Evolutionary conservation across 2,329 filamentous ascomycete genomes (phyloP).

Genomic region (Exophiala viscosa): DNA sequence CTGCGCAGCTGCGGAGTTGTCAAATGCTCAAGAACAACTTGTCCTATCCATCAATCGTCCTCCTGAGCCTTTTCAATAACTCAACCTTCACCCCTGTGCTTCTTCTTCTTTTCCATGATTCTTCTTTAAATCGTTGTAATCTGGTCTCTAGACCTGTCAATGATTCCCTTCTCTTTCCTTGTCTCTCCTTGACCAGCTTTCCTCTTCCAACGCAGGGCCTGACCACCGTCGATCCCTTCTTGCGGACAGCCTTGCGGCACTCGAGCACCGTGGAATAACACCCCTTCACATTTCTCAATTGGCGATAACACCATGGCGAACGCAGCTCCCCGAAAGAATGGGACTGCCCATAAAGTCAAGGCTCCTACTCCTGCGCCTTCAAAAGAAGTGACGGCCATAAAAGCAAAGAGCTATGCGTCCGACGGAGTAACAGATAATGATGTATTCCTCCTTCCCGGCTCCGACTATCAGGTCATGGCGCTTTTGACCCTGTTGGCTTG

Average conservation of each 20-base stretch:
- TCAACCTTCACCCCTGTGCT: slow-evolving; percentile 29
- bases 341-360: slow-evolving; percentile 8
- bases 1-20: slow-evolving; percentile 27
- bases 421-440: slow-evolving; percentile 74
- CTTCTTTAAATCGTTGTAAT: slow-evolving; percentile 11
- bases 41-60: slow-evolving; percentile 19
- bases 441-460: slow-evolving; percentile 77
- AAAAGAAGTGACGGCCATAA: slow-evolving; percentile 27
- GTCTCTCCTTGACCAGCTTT: slow-evolving; percentile 33
- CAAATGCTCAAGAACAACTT: slow-evolving; percentile 17
- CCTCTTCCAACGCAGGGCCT: slow-evolving; percentile 6
- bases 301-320: slow-evolving; percentile 11
- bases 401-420: slow-evolving; percentile 43
- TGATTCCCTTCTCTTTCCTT: slow-evolving; percentile 31
- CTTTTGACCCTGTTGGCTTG: slow-evolving; percentile 71
- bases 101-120: slow-evolving; percentile 21
- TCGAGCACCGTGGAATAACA: neutral
- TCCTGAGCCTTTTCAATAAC: slow-evolving; percentile 26
- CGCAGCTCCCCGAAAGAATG: slow-evolving; percentile 11
- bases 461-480: slow-evolving; percentile 76
- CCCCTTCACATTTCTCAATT: neutral
- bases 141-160: slow-evolving; percentile 35
- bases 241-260: neutral
- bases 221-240: neutral
- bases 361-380: slow-evolving; percentile 21